These are phyloP conservation scores for Nemania bipapillata DNA, from an alignment of 2,329 filamentous ascomycete genomes.

Conservation along the genomic window DNA sequence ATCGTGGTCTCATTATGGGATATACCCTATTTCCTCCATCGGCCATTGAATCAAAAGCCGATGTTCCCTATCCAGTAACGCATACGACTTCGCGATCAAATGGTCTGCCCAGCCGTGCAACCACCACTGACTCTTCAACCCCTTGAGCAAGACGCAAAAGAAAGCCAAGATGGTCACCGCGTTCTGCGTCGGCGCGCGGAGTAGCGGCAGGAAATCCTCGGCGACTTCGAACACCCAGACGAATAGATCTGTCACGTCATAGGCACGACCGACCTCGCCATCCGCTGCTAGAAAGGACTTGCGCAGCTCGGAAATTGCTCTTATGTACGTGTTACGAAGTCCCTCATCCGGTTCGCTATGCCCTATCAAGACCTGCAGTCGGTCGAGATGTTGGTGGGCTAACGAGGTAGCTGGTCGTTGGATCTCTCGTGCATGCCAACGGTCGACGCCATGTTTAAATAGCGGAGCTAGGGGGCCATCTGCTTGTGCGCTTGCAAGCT, in stretches of 20 bases:
- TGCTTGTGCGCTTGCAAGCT: conserved; percentile 4
- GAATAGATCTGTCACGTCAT: conserved; percentile 46
- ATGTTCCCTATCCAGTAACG: conserved; percentile 39
- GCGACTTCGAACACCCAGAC: conserved; percentile 49
- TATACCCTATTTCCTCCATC: conserved; percentile 45
- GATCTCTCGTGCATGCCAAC: conserved; percentile 11
- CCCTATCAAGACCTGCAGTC: conserved; percentile 8
- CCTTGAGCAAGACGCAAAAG: conserved; percentile 35
- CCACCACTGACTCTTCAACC: conserved; percentile 34
- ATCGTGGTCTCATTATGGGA: background rate
- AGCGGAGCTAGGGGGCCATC: conserved; percentile 27
- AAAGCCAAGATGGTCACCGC: conserved; percentile 52
- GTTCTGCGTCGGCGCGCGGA: conserved; percentile 40
- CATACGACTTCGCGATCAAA: conserved; percentile 33
- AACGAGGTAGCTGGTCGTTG: background rate
- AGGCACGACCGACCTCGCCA: conserved; percentile 1
- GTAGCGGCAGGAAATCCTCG: conserved; percentile 46
- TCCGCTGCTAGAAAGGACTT: conserved; percentile 25
- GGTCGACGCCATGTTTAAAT: conserved; percentile 28
- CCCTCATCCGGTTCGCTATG: conserved; percentile 3
- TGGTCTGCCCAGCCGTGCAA: conserved; percentile 39
- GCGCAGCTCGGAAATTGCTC: conserved; percentile 30
- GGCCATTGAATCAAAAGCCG: conserved; percentile 38
- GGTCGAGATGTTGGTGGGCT: conserved; percentile 13
- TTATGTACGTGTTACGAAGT: conserved; percentile 7